Percentiles rank a stretch among this genome's conserved stretches.
phyloP scores from a whole-genome alignment of 139 green algal genomes.

The Asterochloris sp. region DNA sequence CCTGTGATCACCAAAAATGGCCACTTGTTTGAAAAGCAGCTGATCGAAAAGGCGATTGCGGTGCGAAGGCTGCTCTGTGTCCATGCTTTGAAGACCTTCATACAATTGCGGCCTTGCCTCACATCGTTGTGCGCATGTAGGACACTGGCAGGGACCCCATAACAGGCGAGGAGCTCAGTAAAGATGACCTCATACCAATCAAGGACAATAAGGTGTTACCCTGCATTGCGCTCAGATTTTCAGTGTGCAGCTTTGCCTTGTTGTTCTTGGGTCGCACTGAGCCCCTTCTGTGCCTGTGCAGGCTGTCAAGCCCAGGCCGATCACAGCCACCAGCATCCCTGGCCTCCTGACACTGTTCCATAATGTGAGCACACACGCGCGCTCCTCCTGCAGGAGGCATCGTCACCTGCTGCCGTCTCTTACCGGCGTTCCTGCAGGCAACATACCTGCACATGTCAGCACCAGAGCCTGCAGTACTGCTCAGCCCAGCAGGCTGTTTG shows the following conservation, averaged over 20 bases:
- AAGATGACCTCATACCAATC: conserved; percentile 84
- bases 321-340: conserved; percentile 84
- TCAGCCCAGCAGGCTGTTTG: not conserved
- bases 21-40: conserved; percentile 81
- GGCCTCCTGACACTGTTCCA: conserved; percentile 91
- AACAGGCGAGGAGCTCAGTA: conserved; percentile 59
- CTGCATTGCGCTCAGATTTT: not conserved
- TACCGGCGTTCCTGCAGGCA: not conserved
- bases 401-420: not conserved
- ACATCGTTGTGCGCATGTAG: conserved; percentile 13
- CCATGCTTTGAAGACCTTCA: not conserved
- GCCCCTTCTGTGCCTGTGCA: conserved; percentile 19
- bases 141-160: conserved; percentile 87
- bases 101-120: not conserved
- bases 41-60: conserved; percentile 86
- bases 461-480: not conserved
- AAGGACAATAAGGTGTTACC: conserved; percentile 42
- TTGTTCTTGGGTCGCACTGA: not conserved
- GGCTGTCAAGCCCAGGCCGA: conserved; percentile 77
- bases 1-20: conserved; percentile 84
- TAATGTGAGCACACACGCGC: conserved; percentile 55
- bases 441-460: not conserved
- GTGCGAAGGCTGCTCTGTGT: not conserved
- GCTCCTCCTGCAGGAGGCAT: not conserved
- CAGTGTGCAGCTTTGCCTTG: not conserved